These are phyloP conservation scores for Picea engelmannii DNA, from an alignment of 83 land plant genomes.

Conservation along the genomic window DNA sequence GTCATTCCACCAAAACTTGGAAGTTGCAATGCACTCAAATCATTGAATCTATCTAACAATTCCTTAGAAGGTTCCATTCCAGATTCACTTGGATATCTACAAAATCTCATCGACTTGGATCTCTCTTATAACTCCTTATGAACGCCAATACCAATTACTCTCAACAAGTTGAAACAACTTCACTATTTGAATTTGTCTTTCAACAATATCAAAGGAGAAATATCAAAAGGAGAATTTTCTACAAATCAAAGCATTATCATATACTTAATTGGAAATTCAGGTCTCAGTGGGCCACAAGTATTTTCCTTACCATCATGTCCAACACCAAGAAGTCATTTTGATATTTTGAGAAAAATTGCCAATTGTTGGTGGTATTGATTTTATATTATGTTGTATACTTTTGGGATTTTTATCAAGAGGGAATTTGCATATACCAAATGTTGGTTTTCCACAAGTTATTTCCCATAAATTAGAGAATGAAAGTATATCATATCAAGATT, in stretches of 20 bases:
- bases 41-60: no score
- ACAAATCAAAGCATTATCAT: conserved; percentile 20
- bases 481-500: conserved; percentile 10
- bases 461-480: neutral
- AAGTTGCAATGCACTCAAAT: no score
- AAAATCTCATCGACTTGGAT: no score
- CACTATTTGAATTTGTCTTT: conserved; percentile 44
- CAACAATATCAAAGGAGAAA: conserved; percentile 54
- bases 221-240: conserved; percentile 44
- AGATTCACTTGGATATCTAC: no score
- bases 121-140: conserved; percentile 36
- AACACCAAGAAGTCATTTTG: no score
- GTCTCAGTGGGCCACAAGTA: conserved; percentile 49
- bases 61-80: no score
- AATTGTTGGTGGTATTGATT: neutral
- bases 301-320: no score
- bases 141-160: conserved; percentile 42
- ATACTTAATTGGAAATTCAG: conserved; percentile 53
- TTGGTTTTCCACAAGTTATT: no score
- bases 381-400: neutral
- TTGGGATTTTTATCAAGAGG: neutral
- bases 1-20: no score
- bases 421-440: no score
- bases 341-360: no score
- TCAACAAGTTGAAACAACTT: conserved; percentile 37